phyloP scores from a whole-genome alignment of 768 basidiomycete genomes.

The Saitozyma sp. region DNA sequence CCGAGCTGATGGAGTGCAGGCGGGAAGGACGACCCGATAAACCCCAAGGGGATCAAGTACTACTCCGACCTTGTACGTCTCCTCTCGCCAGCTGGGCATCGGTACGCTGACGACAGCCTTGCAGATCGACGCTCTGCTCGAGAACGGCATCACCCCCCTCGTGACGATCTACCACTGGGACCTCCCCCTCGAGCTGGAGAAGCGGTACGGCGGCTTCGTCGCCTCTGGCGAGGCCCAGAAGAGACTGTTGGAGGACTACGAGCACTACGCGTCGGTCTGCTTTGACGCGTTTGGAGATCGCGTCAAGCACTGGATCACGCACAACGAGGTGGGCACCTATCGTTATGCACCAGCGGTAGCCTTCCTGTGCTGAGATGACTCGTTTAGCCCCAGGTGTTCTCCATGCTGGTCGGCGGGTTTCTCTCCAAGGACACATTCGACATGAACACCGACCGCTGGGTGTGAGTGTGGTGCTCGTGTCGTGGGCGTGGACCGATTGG shows the following conservation, averaged over 20 bases:
- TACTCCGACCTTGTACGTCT: slow-evolving; percentile 59
- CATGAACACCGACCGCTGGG: neutral
- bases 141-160: slow-evolving; percentile 13
- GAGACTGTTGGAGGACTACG: slow-evolving; percentile 25
- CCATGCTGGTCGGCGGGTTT: neutral
- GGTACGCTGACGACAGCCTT: slow-evolving; percentile 17
- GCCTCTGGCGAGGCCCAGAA: neutral
- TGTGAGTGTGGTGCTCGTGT: neutral
- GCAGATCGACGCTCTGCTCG: slow-evolving; percentile 41
- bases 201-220: slow-evolving; percentile 62
- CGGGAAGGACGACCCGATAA: slow-evolving; percentile 64
- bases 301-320: slow-evolving; percentile 43
- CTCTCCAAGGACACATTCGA: neutral
- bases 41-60: slow-evolving; percentile 65
- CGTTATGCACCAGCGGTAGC: neutral
- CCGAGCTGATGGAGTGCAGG: neutral
- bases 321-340: slow-evolving; percentile 21
- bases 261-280: slow-evolving; percentile 23
- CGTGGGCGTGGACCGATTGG: neutral
- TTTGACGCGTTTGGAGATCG: slow-evolving; percentile 40
- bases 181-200: slow-evolving; percentile 69
- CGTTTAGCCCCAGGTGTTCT: slow-evolving; percentile 1
- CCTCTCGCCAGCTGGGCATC: slow-evolving; percentile 5
- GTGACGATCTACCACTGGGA: slow-evolving; percentile 61
- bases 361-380: neutral